Conservation (phyloP, 331 rosid genomes). For the Cucumis variabilis region DNA sequence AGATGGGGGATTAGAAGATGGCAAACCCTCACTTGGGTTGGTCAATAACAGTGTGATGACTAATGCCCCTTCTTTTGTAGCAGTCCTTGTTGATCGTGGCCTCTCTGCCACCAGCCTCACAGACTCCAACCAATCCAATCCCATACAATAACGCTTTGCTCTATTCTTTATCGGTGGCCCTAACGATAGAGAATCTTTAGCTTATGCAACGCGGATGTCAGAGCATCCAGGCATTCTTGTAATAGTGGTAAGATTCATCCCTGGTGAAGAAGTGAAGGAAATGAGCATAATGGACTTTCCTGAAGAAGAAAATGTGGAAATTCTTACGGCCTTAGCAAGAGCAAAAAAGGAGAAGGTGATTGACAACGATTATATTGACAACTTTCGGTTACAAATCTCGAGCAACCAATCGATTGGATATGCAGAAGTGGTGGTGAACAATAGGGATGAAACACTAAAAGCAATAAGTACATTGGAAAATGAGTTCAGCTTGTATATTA, state of each 20-base stretch:
- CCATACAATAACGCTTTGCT: constrained; percentile 22
- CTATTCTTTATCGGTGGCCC: constrained; percentile 47
- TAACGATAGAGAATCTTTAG: constrained; percentile 51
- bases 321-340: constrained; percentile 17
- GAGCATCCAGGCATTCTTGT: constrained; percentile 27
- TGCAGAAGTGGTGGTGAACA: constrained; percentile 40
- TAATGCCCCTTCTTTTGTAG: constrained; percentile 43
- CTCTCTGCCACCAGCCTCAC: background rate
- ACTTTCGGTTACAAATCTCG: constrained; percentile 22
- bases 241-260: constrained; percentile 38
- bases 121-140: background rate
- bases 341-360: constrained; percentile 36
- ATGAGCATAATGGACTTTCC: background rate
- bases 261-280: constrained; percentile 21
- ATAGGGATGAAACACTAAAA: constrained; percentile 46
- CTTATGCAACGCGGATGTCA: constrained; percentile 44
- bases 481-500: constrained; percentile 40
- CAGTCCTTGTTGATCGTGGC: constrained; percentile 49
- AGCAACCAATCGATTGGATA: constrained; percentile 32
- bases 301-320: constrained; percentile 31
- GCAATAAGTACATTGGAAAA: constrained; percentile 35
- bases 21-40: no score
- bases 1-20: no score
- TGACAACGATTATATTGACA: constrained; percentile 41
- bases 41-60: no score